Evolutionary conservation across 495 filamentous ascomycete genomes (phyloP), one percentile per base, ranked within the genome.

Genomic region (Neurospora sp.): DNA sequence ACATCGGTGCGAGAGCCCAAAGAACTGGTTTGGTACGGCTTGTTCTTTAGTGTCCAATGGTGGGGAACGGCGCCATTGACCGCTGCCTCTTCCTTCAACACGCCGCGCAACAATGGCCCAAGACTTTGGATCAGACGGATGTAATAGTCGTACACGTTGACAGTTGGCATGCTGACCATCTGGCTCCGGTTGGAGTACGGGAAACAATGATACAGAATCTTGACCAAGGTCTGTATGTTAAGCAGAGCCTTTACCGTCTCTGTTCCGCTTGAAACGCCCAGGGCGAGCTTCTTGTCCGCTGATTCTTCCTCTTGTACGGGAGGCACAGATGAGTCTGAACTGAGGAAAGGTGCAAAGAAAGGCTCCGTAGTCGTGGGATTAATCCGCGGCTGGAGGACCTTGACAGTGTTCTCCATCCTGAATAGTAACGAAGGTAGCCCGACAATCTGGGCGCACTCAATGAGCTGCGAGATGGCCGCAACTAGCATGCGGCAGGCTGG

Each of bases 141-240:
- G 79, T 96, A 97, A 73, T 90, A 89, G 80, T 98, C 94, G 31
- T 90, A 90, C 53, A 96, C 85, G 75, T 94, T 94, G 73, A 96
- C 88, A 69, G 89, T 88, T 71, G 85, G 85, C 89, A 97, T 45
- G 84, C 84, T 75, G 37, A 81, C 74, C 10, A 79, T 79, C 35
- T 76, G 74, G 6, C 77, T 75, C 68, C 83, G 73, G 44, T 78
- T 78, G 68, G 93, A 82, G 88, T 90, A 80, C 84, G 90, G 89
- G 77, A 94, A 96, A 71, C 91, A 87, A 69, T 92, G 87, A 69
- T 89, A 89, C 4, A 97, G 84, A 27, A 92, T 87, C 74, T 89
- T 89, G 41, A 91, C 87, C 18, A 97, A 82, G 16, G 88, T 89
- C 74, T 97, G 92, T 14, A 92, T 84, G 69, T 89, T 88, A 27